Base-by-base conservation (phyloP, 768 basidiomycete genomes). In the Tricholoma sp. region DNA sequence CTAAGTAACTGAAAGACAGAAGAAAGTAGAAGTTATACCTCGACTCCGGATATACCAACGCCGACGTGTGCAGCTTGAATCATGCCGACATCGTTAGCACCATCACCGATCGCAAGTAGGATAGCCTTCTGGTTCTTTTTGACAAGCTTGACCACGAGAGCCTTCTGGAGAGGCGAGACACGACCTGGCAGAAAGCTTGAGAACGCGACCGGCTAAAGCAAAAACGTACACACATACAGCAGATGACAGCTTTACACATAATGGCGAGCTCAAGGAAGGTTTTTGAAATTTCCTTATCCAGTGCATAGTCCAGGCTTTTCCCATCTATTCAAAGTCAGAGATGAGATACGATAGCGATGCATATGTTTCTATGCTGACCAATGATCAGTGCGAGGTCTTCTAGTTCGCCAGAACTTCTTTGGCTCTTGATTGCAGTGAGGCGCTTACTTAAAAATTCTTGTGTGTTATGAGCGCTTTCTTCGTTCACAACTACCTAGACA, bases 21-120 rank as follows among this genome's bases (percentile, higher is more conserved):
- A 42, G 18, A 13, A 51, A 31, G 28, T 29, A 37, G 47, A 31
- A 50, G 51, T 62, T 68, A 24, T 62, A 91, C 93, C 80, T 99
- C 96, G 20, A 98, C 91, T 53, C 96, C 96, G 45, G 95, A 98
- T 49, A 98, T 98, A 64, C 96, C 96, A 54, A 98, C 88, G 31
- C 96, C 96, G 47, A 98, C 91, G 67, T 98, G 96, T 0, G 96
- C 96, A 34, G 96, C 96, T 68, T 98, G 96, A 57, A 98, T 98
- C 96, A 98, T 98, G 68, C 92, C 92, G 63, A 98, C 96, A 70
- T 98, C 96, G 69, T 98, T 98, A 1, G 96, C 96, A 50, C 96
- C 96, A 61, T 98, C 96, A 18, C 96, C 96, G 51, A 98, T 98
- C 3, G 96, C 96, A 8, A 98, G 82, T n/a, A 97, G 77, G 53